Evolutionary conservation across 2,329 filamentous ascomycete species (phyloP), one percentile per base, ranked within the genome.

Genomic region (Colletotrichum abscissum): DNA sequence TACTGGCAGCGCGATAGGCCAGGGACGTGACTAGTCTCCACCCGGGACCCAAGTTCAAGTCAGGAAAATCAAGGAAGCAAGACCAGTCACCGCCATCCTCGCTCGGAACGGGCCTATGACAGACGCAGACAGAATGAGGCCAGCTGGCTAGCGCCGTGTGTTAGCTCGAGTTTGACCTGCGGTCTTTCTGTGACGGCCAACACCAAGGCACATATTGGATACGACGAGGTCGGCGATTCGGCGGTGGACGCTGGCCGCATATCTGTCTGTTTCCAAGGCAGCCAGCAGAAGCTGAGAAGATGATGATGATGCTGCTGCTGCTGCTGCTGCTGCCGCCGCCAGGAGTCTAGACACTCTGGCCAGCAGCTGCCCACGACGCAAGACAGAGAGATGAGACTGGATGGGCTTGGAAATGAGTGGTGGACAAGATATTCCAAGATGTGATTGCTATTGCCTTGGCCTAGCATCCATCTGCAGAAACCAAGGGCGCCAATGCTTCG

Each of bases 1-100:
- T 78, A 72, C 78, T 75, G 76, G 75, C 72, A 73, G 70, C 77
- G 74, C 85, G 82, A 88, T 87, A 88, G 86, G 86, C 80, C 81
- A 78, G 78, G 76, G 76, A 70, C 72, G 76, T 74, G 76, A 79
- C 77, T 77, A 76, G 75, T 79, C 80, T 81, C 79, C 85, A 84
- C 82, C 80, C 70, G 59, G 66, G 78, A 74, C 76, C 79, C 78
- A 78, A 78, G 79, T 75, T 77, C 73, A 80, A 82, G 81, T 79
- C 84, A 84, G 78, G 81, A 74, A 79, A 82, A 82, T 79, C 85
- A 84, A 79, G 82, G 80, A 83, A 82, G 79, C 79, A 77, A 76
- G 62, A 73, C 83, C 82, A 81, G 80, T 83, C 76, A 76, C 78
- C 78, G 80, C 77, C 78, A 76, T 75, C 77, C 67, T 75, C 76